Evolutionary conservation across 805 yeast genomes (phyloP), one percentile per base, ranked within the genome.

Genomic region (Candida golubevii): DNA sequence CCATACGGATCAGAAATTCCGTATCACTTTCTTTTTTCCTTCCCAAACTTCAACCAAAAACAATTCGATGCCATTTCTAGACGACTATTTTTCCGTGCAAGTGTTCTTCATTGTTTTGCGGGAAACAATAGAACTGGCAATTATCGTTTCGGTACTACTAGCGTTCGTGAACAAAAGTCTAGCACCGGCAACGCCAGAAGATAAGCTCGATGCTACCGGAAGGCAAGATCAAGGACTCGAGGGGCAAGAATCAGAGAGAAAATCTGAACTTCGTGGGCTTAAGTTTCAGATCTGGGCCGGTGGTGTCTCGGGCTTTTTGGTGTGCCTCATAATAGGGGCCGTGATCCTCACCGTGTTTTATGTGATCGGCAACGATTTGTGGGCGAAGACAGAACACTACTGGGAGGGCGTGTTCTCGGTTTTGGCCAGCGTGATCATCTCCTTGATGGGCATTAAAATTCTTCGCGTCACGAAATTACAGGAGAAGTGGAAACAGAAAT

Each of bases 331-430:
- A 6, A 59, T 73, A 29, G 78, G 78, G 0, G 58, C 68, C 8
- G 54, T 63, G 5, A 69, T 72, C 30, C 59, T 73, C 32, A 46
- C 60, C 10, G 60, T 70, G 11, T 72, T 72, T 45, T 71, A 71
- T 47, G 50, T 59, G n/a, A 47, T 72, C 7, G 76, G 74, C 2
- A 66, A 53, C 33, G 77, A 73, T 51, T 52, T 72, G 14, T 73
- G 78, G 78, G 49, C 75, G 1, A 49, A 64, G 8, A 61, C 77
- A 6, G 77, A 73, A 48, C 77, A 71, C 49, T 71, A 71, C 48
- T 73, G 78, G 77, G 77, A 72, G 51, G 75, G 74, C 1, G 55
- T 61, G 2, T 72, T 73, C 44, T 71, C 75, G 12, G 67, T 73
- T 3, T 29, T 71, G 7, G 75, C 77, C 34, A 67, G 74, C 45